Evolutionary conservation across 768 basidiomycete genomes (phyloP).

Genomic region (Mycena kentingensis): DNA sequence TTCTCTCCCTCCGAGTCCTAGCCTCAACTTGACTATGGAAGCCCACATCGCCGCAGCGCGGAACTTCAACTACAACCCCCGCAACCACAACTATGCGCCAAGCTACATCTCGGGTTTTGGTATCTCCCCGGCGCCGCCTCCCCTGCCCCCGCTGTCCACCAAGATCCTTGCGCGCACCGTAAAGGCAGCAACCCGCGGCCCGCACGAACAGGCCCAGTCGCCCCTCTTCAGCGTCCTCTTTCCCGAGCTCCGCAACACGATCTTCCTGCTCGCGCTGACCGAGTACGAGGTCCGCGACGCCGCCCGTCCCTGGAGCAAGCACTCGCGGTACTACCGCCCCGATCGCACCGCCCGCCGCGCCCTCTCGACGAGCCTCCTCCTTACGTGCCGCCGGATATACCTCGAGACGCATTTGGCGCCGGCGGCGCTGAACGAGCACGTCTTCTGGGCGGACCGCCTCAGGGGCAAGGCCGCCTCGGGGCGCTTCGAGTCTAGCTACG

Average conservation of each 20-base stretch:
- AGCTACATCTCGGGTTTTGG: neutral
- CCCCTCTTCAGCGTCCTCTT: slow-evolving; percentile 23
- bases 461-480: neutral
- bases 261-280: slow-evolving; percentile 23
- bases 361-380: slow-evolving; percentile 23
- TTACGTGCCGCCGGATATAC: slow-evolving; percentile 27
- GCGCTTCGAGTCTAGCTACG: slow-evolving; percentile 1
- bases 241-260: slow-evolving; percentile 26
- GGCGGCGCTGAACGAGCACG: slow-evolving; percentile 21
- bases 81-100: neutral
- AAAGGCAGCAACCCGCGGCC: neutral
- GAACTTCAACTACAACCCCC: neutral
- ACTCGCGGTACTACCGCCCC: slow-evolving; percentile 25
- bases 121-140: neutral
- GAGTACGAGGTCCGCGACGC: slow-evolving; percentile 23
- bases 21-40: neutral
- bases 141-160: neutral
- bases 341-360: slow-evolving; percentile 15
- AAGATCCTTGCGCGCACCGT: slow-evolving; percentile 3
- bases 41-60: neutral
- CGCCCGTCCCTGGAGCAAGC: slow-evolving; percentile 15
- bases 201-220: slow-evolving; percentile 12
- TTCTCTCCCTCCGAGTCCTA: too few relatives aligned
- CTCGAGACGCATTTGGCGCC: slow-evolving; percentile 27
- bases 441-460: slow-evolving; percentile 23